Evolutionary conservation across 495 filamentous ascomycete species (phyloP).

Genomic region (Neurospora sp.): DNA sequence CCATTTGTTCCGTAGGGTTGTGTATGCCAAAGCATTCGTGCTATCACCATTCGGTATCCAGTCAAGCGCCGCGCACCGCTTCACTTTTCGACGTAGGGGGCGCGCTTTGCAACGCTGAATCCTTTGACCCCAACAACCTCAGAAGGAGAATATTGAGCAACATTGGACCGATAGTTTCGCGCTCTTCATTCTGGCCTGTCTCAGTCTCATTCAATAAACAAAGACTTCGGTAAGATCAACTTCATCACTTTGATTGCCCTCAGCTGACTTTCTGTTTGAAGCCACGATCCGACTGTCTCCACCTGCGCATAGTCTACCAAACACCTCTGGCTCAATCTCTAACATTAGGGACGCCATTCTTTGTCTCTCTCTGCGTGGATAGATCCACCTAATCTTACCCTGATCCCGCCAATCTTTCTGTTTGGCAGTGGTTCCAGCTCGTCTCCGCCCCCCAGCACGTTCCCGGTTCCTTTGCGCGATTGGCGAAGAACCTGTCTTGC

Average conservation of each 20-base stretch:
- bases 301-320: conserved; percentile 7
- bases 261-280: conserved; percentile 16
- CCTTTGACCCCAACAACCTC: not conserved
- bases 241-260: not conserved
- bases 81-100: not conserved
- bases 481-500: not conserved
- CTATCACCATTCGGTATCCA: not conserved
- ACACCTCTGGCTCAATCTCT: conserved; percentile 8
- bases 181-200: not conserved
- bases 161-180: not conserved
- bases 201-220: not conserved
- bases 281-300: conserved; percentile 12
- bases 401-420: not conserved
- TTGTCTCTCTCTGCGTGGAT: conserved; percentile 11
- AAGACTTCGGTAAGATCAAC: not conserved
- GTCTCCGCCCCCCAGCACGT: conserved; percentile 10
- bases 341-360: conserved; percentile 11
- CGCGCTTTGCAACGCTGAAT: not conserved
- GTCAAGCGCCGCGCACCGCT: not conserved
- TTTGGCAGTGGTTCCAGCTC: conserved; percentile 10
- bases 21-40: not conserved
- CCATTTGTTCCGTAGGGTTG: not conserved
- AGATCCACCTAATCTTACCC: conserved; percentile 10
- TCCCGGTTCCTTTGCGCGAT: conserved; percentile 2
- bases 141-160: not conserved